Base-by-base conservation (phyloP, 305 asterid genomes). In the Fraxinus latifolia region DNA sequence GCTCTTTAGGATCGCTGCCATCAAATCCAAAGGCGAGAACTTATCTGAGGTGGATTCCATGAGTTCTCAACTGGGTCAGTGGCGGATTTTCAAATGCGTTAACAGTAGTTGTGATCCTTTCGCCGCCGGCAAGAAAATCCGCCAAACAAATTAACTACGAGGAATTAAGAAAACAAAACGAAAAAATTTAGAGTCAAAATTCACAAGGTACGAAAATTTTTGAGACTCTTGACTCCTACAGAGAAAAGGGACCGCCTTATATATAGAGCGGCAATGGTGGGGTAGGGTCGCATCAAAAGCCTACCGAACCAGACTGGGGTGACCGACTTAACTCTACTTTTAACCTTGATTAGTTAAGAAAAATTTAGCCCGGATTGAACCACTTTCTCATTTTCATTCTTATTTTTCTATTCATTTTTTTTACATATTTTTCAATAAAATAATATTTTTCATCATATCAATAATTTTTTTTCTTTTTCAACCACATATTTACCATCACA, bases 1-100 rank as follows among this genome's bases (percentile, higher is more conserved):
- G 79, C 92, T 94, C 73, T 87, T 96, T 25, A 93, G 80, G 86
- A 96, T 91, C 79, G 94, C 93, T 0, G 96, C 34, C 95, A 96
- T 93, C 83, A 96, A 91, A 86, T 94, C 97, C 62, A 96, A 88
- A 0, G 97, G 92, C 2, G 98, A 94, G 14, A 93, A 86, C 88
- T 91, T 94, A 85, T 90, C 90, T 1, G 87, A 42, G 29, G 91
- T 80, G 71, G 94, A 77, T 47, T 90, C 91, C 93, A 90, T 90
- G 80, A 53, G 5, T 17, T 0, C 23, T 12, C 37, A 81, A 62
- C 33, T 23, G 71, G 19, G 44, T 37, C 53, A 33, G 31, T 55
- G 62, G 62, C 14, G 19, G 34, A 15, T 23, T 2, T 9, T 50
- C 25, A 39, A 17, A 36, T 23, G 68, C 44, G 4, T 39, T 6